Evolutionary conservation across 208 protist species (phyloP), one percentile per base, ranked within the genome.

Genomic region (Acanthamoeba lenticulata): DNA sequence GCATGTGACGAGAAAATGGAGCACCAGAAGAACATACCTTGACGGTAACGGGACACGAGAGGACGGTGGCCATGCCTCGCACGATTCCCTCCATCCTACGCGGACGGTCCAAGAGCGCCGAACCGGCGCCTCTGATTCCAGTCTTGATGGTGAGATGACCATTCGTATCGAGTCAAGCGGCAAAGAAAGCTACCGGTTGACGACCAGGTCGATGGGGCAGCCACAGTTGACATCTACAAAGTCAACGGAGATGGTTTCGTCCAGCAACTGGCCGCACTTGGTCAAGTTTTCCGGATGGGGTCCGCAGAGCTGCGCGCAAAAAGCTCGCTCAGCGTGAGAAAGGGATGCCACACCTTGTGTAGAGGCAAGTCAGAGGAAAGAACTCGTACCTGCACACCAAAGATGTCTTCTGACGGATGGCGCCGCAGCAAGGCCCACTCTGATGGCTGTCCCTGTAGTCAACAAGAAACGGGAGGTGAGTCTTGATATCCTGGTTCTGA

Each of bases 221-320:
- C 98, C 98, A 90, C 97, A 98, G 96, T 99, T 99, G 52, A 99
- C 95, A 95, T 99, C 99, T 49, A 99, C 94, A 95, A 99, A 99
- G 96, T 99, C 98, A 57, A 98, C 97, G 24, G 95, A 74, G 3
- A 92, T 49, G 9, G 95, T 32, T 17, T 96, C 62, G 15, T 72
- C 52, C 11, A 97, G 44, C 24, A 97, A 29, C 65, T 97, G 95
- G 1, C 62, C 81, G 36, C 77, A 88, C 32, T 40, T 44, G 21
- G 81, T 94, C 91, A 97, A 72, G 7, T 57, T 1, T 17, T 97
- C 94, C 3, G 92, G 34, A 38, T 95, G 36, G 36, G 45, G 40
- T n/a, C 96, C 97, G 36, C 67, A 81, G 2, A 95, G 42, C 94
- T 95, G 45, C 27, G 29, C 5, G n/a, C n/a, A n/a, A n/a, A n/a